Evolutionary conservation across 192 early-diverging fungal genomes (phyloP).

Genomic region (Entophlyctis helioformis): DNA sequence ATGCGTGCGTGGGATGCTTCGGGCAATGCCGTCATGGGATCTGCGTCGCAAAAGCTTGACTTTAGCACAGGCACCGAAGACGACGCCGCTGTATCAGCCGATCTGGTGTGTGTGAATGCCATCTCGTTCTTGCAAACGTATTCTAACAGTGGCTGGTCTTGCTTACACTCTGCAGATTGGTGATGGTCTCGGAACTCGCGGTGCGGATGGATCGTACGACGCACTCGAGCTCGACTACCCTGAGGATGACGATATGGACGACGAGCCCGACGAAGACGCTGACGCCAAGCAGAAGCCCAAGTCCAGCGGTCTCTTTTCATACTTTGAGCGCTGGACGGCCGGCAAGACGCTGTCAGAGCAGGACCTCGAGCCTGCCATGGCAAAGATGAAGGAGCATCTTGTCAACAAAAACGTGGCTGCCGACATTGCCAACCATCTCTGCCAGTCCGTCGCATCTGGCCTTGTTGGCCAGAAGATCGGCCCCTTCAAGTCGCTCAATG

Average conservation of each 20-base stretch:
- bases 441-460: conserved; percentile 58
- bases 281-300: conserved; percentile 2
- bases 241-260: conserved; percentile 24
- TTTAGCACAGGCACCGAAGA: too few relatives aligned
- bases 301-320: conserved; percentile 13
- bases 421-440: conserved; percentile 74
- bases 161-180: too few relatives aligned
- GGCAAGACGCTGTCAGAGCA: conserved; percentile 52
- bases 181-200: conserved; percentile 4
- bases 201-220: conserved; percentile 45
- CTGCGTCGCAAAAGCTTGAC: too few relatives aligned
- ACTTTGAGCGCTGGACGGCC: conserved; percentile 23
- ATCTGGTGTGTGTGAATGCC: too few relatives aligned
- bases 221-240: conserved; percentile 48
- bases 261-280: conserved; percentile 29
- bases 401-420: conserved; percentile 89
- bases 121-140: too few relatives aligned
- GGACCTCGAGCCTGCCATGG: conserved; percentile 65
- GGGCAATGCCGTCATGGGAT: too few relatives aligned
- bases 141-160: too few relatives aligned
- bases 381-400: conserved; percentile 84
- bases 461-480: conserved; percentile 66
- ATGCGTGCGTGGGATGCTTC: too few relatives aligned
- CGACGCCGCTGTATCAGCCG: too few relatives aligned
- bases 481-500: conserved; percentile 43